These are phyloP conservation scores for Mycena venus DNA, from an alignment of 768 basidiomycete species.

Conservation along the genomic window DNA sequence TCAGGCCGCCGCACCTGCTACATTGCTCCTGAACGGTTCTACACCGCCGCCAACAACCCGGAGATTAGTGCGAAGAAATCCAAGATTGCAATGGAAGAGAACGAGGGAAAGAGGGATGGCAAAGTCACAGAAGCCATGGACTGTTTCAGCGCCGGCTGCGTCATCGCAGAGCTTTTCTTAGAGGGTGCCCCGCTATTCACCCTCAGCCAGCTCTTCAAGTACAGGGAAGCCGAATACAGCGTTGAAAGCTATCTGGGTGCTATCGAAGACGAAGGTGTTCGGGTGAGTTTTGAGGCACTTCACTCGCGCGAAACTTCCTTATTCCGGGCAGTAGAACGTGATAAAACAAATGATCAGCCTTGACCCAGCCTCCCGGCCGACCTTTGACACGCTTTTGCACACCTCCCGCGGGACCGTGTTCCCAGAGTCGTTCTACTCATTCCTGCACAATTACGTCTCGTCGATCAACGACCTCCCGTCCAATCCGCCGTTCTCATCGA, in stretches of 20 bases:
- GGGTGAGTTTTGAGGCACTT: slow-evolving; percentile 63
- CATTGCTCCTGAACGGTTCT: slow-evolving; percentile 96
- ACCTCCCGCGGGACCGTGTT: slow-evolving; percentile 84
- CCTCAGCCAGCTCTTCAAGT: slow-evolving; percentile 95
- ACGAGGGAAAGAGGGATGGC: slow-evolving; percentile 78
- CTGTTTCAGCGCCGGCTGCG: slow-evolving; percentile 94
- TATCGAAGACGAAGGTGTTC: slow-evolving; percentile 86
- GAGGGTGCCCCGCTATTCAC: slow-evolving; percentile 96
- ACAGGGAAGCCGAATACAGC: slow-evolving; percentile 86
- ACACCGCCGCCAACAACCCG: slow-evolving; percentile 75
- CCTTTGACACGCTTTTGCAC: slow-evolving; percentile 85
- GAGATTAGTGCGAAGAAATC: slow-evolving; percentile 80
- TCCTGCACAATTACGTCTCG: slow-evolving; percentile 90
- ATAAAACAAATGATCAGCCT: slow-evolving; percentile 93
- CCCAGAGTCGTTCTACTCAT: slow-evolving; percentile 95
- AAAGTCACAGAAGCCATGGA: slow-evolving; percentile 97
- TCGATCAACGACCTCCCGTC: slow-evolving; percentile 80
- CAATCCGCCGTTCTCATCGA: slow-evolving; percentile 56
- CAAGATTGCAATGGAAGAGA: slow-evolving; percentile 63
- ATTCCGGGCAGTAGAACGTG: slow-evolving; percentile 70
- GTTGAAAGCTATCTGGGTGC: slow-evolving; percentile 78
- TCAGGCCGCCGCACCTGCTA: slow-evolving; percentile 95
- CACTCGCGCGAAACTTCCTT: slow-evolving; percentile 29
- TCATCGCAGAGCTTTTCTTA: slow-evolving; percentile 94
- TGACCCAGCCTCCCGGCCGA: slow-evolving; percentile 81